Conservation (phyloP, 2,329 filamentous ascomycete species). For the Nannizziopsis barbatae region DNA sequence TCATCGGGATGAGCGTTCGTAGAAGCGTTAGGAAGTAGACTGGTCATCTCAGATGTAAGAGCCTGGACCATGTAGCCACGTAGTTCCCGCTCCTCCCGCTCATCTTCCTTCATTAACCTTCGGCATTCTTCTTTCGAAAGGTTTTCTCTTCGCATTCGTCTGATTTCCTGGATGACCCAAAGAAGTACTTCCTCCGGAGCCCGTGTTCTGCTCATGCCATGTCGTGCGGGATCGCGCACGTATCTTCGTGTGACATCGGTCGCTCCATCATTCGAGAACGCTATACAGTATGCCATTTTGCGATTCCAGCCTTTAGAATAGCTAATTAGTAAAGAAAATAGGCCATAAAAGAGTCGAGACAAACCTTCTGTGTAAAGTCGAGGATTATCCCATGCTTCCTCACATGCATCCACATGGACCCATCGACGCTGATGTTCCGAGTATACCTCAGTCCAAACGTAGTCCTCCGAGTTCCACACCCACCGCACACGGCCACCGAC, state of each 20-base stretch:
- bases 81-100: conserved; percentile 39
- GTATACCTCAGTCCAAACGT: conserved; percentile 97
- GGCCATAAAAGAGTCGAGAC: conserved; percentile 20
- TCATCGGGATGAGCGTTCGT: conserved; percentile 23
- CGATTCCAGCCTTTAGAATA: conserved; percentile 65
- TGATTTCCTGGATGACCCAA: conserved; percentile 87
- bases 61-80: conserved; percentile 37
- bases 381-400: conserved; percentile 91
- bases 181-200: conserved; percentile 83
- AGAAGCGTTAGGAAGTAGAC: conserved; percentile 27
- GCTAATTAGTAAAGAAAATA: conserved; percentile 7
- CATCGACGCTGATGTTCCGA: conserved; percentile 86
- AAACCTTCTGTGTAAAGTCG: conserved; percentile 75
- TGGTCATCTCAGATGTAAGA: conserved; percentile 36
- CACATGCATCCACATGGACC: conserved; percentile 93
- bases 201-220: conserved; percentile 62
- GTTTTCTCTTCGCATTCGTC: conserved; percentile 68
- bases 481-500: conserved; percentile 84
- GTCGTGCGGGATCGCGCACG: conserved; percentile 41
- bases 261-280: conserved; percentile 80
- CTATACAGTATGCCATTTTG: conserved; percentile 94
- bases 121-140: conserved; percentile 59
- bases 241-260: conserved; percentile 58
- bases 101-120: conserved; percentile 38
- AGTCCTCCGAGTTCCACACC: conserved; percentile 97